Evolutionary conservation across 2,329 filamentous ascomycete species (phyloP), one percentile per base, ranked within the genome.

Genomic region (Colletotrichum graminicola): DNA sequence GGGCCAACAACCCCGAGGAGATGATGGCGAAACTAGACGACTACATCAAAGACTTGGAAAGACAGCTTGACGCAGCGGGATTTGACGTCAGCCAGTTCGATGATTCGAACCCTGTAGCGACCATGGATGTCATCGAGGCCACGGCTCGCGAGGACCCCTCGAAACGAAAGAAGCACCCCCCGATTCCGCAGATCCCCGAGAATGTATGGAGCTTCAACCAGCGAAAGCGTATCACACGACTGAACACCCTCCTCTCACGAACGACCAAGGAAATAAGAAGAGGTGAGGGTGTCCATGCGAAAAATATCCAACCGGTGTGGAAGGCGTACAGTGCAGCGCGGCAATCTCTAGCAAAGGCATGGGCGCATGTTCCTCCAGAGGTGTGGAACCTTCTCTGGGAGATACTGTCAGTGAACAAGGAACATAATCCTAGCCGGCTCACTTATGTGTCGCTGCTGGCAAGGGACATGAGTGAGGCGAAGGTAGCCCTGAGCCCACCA

Each of bases 361-460:
- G 90, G 80, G 78, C 84, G 45, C 84, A 84, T 39, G 85, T 94
- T n/a, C 88, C 92, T 0, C 76, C 83, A 12, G 84, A 87, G 21
- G 85, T 89, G 5, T 92, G 92, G 89, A 81, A 87, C n/a, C 78
- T 90, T 2, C 79, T 95, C 11, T 95, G 92, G 92, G 82, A 86
- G 39, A 80, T 88, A 2, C 82, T 91, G 54, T 88, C 90, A 1
- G 84, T 85, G 55, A 82, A 87, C 10, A 84, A 88, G 52, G 78
- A 81, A 12, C 73, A 82, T 43, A 86, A 89, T 77, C 79, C 86
- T 55, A 84, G 89, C 73, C 87, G 90, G 39, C 85, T 92, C 77
- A 81, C 85, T 7, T 91, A 92, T 76, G 80, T 93, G 39, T 88
- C 88, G 70, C 81, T 84, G 41, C 83, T 95, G 3, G 85, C 89